A percentile compares a stretch with the other conserved stretches of the same genome.
Conservation (phyloP, 345 rosid species). For the Trapa incisa region DNA sequence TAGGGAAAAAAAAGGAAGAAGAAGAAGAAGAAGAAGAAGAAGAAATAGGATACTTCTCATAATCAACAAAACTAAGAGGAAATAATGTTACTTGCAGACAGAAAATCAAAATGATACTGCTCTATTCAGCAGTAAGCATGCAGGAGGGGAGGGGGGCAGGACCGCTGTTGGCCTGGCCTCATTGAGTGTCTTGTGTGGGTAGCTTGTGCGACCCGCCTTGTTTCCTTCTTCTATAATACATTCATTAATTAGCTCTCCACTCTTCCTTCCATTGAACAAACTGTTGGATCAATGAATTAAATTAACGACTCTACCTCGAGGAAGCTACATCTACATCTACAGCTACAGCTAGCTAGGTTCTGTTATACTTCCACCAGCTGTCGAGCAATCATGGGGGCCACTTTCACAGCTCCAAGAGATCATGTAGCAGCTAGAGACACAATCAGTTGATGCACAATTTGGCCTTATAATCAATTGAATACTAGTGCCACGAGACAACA, state of each 20-base stretch:
- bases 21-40: no score
- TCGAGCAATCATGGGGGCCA: no score
- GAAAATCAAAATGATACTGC: no score
- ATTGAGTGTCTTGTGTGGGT: not conserved
- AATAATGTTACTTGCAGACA: no score
- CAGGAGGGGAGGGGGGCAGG: not conserved
- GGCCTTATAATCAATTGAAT: no score
- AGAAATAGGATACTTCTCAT: slow-evolving; percentile 1
- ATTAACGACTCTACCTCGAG: not conserved
- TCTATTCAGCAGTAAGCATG: not conserved
- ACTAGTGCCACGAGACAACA: not conserved
- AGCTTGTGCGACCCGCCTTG: not conserved
- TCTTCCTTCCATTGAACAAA: not conserved
- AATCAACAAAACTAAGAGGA: not conserved
- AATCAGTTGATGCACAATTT: no score
- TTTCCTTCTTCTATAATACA: not conserved
- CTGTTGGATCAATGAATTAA: not conserved
- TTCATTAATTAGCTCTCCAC: not conserved
- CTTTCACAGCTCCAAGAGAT: no score
- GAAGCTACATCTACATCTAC: not conserved
- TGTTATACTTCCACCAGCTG: not conserved
- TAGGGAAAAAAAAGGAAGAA: no score
- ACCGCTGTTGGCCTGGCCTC: not conserved
- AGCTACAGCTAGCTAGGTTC: not conserved
- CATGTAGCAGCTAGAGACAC: no score